Evolutionary conservation across 495 filamentous ascomycete genomes (phyloP).

Genomic region (Penicillium lagena): DNA sequence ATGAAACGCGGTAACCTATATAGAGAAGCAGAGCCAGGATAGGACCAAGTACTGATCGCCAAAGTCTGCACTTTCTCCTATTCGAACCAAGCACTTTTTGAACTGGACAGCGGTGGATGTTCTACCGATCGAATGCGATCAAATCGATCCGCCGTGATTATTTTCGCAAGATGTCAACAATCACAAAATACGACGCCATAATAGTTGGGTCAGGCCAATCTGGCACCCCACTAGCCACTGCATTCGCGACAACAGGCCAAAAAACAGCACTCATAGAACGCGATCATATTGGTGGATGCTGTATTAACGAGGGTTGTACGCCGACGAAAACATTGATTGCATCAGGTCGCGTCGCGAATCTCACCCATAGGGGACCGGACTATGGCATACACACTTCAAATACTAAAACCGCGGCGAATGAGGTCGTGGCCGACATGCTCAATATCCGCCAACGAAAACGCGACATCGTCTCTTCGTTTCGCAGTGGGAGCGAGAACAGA

Average conservation of each 20-base stretch:
- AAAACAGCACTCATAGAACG: slow-evolving; percentile 16
- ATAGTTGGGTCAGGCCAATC: slow-evolving; percentile 45
- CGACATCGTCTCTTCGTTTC: slow-evolving; percentile 44
- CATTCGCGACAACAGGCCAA: slow-evolving; percentile 33
- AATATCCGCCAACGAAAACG: slow-evolving; percentile 44
- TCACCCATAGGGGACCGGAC: slow-evolving; percentile 29
- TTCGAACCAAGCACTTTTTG: slow-evolving; percentile 1
- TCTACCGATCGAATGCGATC: neutral
- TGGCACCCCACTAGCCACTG: slow-evolving; percentile 39
- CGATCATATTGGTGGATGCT: slow-evolving; percentile 41
- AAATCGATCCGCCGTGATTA: neutral
- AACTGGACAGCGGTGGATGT: slow-evolving; percentile 1
- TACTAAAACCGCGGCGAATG: slow-evolving; percentile 2
- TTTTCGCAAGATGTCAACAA: slow-evolving; percentile 11
- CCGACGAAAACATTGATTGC: slow-evolving; percentile 50
- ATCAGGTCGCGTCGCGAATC: slow-evolving; percentile 38
- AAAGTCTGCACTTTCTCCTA: neutral
- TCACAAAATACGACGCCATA: slow-evolving; percentile 29
- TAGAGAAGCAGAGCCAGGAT: neutral
- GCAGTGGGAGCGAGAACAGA: slow-evolving; percentile 34
- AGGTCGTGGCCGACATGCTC: slow-evolving; percentile 32
- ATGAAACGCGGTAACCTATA: no score
- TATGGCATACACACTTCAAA: slow-evolving; percentile 33
- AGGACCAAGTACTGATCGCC: neutral
- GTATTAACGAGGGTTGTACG: slow-evolving; percentile 50